A percentile compares a stretch with the other conserved stretches of the same genome.
phyloP scores from a whole-genome alignment of 306 rosid species.

The Vigna hirtella region DNA sequence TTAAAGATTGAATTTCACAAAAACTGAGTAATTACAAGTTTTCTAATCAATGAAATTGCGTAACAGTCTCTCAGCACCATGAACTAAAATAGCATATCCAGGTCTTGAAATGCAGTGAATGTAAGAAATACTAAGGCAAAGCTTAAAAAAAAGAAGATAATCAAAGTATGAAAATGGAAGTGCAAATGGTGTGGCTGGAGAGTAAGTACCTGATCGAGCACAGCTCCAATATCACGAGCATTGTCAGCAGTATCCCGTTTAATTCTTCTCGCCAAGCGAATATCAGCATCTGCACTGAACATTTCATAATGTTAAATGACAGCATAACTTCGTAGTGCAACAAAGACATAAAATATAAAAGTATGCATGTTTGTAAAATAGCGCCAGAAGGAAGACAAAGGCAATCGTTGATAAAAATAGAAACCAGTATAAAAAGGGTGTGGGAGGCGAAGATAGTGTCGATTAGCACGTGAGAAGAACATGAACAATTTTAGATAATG shows the following conservation, averaged over 20 bases:
- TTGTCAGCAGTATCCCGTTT: slow-evolving; percentile 90
- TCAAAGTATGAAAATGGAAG: slow-evolving; percentile 11
- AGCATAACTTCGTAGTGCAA: slow-evolving; percentile 56
- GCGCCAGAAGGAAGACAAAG: slow-evolving; percentile 8
- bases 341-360: not conserved
- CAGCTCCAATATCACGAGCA: slow-evolving; percentile 84
- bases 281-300: slow-evolving; percentile 99
- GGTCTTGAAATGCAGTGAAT: slow-evolving; percentile 22
- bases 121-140: not conserved
- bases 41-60: slow-evolving; percentile 35
- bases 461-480: not conserved
- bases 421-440: slow-evolving; percentile 10
- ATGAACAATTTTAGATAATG: slow-evolving; percentile 24
- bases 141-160: not conserved
- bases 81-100: slow-evolving; percentile 34
- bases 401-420: slow-evolving; percentile 10
- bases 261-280: slow-evolving; percentile 97
- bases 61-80: slow-evolving; percentile 6
- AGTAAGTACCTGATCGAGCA: slow-evolving; percentile 89
- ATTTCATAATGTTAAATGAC: slow-evolving; percentile 73
- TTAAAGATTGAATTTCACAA: slow-evolving; percentile 24
- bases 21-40: slow-evolving; percentile 16
- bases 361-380: slow-evolving; percentile 27
- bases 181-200: slow-evolving; percentile 37
- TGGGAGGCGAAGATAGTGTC: slow-evolving; percentile 9